phyloP scores from a whole-genome alignment of 2,329 filamentous ascomycete genomes.

The Coniochaeta ligniaria region DNA sequence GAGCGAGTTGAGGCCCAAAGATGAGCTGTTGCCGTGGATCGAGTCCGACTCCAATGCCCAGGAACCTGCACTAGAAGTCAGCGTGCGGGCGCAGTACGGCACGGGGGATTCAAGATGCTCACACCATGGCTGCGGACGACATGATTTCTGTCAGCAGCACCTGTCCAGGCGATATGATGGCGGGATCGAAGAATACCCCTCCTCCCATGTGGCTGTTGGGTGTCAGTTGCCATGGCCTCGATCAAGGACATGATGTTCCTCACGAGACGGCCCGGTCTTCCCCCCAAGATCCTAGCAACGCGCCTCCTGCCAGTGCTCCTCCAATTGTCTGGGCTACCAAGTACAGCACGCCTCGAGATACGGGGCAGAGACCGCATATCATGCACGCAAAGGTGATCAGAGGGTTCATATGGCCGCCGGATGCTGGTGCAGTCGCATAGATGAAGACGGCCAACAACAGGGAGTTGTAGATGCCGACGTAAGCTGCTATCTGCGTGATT shows the following conservation, averaged over 20 bases:
- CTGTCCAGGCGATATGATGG: constrained; percentile 25
- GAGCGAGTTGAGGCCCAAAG: constrained; percentile 40
- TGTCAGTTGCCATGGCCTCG: background rate
- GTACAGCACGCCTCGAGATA: constrained; percentile 39
- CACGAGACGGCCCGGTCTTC: constrained; percentile 15
- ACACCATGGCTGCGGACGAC: constrained; percentile 30
- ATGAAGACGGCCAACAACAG: constrained; percentile 38
- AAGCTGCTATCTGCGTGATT: constrained; percentile 18
- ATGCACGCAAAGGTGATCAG: constrained; percentile 46
- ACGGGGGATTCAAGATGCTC: background rate
- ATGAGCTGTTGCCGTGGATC: constrained; percentile 42
- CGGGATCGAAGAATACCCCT: constrained; percentile 12
- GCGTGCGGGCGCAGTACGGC: background rate
- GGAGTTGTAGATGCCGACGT: constrained; percentile 29
- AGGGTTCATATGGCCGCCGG: constrained; percentile 46
- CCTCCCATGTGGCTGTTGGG: constrained; percentile 16
- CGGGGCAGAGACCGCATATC: constrained; percentile 38
- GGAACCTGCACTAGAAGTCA: constrained; percentile 14
- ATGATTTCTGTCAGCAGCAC: constrained; percentile 41
- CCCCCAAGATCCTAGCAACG: constrained; percentile 28
- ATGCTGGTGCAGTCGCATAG: constrained; percentile 37
- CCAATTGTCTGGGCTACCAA: constrained; percentile 36
- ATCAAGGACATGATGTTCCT: background rate
- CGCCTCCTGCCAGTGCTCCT: constrained; percentile 33
- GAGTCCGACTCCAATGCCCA: constrained; percentile 44